These are phyloP conservation scores for Cokeromyces recurvatus DNA, from an alignment of 371 early-diverging fungal species.

Conservation along the genomic window DNA sequence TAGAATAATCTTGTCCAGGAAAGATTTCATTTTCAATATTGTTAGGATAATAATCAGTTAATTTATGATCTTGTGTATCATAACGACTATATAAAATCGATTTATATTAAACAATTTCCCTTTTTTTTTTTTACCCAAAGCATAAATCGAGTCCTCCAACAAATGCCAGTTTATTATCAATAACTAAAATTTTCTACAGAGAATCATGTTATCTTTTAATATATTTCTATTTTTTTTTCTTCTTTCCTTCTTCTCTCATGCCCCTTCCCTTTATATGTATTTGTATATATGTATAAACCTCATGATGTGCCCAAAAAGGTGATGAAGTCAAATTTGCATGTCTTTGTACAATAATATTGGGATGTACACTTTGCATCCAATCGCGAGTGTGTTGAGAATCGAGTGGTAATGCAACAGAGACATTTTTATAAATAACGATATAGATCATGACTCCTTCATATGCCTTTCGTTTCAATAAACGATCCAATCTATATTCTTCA, in stretches of 20 bases:
- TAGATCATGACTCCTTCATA: constrained; percentile 85
- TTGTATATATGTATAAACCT: constrained; percentile 23
- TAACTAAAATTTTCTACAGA: constrained; percentile 74
- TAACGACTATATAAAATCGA: constrained; percentile 62
- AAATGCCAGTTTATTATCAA: constrained; percentile 83
- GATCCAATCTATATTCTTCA: constrained; percentile 77
- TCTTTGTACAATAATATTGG: constrained; percentile 60
- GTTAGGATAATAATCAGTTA: constrained; percentile 58
- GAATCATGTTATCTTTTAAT: too few species aligned
- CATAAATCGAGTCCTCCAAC: constrained; percentile 92
- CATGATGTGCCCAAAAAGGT: constrained; percentile 77
- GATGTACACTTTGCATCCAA: constrained; percentile 70
- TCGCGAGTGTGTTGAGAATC: constrained; percentile 81
- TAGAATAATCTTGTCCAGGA: constrained; percentile 92
- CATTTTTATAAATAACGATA: constrained; percentile 85
- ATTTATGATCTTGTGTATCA: constrained; percentile 72
- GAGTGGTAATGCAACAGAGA: constrained; percentile 69
- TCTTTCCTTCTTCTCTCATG: too few species aligned
- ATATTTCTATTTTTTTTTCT: constrained; percentile 9
- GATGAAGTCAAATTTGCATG: constrained; percentile 31
- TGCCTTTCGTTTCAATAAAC: constrained; percentile 79
- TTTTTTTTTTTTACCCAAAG: constrained; percentile 52
- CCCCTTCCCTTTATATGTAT: background rate
- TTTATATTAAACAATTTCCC: background rate
- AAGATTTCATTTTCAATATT: constrained; percentile 48